phyloP scores from a whole-genome alignment of 495 filamentous ascomycete species.

The Penicillium coffeae region DNA sequence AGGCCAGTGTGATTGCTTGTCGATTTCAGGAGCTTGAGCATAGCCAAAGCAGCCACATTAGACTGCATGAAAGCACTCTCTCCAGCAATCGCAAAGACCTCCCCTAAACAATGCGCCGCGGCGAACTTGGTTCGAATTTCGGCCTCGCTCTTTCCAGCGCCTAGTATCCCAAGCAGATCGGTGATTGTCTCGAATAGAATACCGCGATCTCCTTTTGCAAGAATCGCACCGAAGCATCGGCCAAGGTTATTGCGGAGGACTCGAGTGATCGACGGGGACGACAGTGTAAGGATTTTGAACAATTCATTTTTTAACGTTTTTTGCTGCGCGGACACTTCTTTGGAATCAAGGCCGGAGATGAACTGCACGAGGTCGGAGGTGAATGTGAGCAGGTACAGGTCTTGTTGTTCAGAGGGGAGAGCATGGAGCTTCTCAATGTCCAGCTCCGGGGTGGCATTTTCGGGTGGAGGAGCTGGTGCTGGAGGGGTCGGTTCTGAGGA shows the following conservation, averaged over 20 bases:
- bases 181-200: slow-evolving; percentile 91
- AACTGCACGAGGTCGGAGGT: slow-evolving; percentile 77
- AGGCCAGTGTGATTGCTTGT: slow-evolving; percentile 77
- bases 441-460: slow-evolving; percentile 57
- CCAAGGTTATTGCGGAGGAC: slow-evolving; percentile 87
- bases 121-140: slow-evolving; percentile 78
- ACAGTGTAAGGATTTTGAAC: slow-evolving; percentile 83
- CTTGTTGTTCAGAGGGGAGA: slow-evolving; percentile 91
- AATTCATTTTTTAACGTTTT: slow-evolving; percentile 85
- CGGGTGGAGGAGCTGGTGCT: slow-evolving; percentile 23
- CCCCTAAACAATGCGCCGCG: slow-evolving; percentile 82
- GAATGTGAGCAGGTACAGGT: slow-evolving; percentile 88
- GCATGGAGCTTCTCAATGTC: slow-evolving; percentile 84
- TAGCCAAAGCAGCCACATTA: slow-evolving; percentile 61
- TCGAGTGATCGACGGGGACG: slow-evolving; percentile 78
- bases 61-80: slow-evolving; percentile 90
- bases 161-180: slow-evolving; percentile 73
- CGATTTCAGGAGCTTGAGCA: slow-evolving; percentile 76
- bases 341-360: slow-evolving; percentile 66
- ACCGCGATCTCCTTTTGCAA: slow-evolving; percentile 85
- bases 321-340: slow-evolving; percentile 82
- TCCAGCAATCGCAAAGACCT: slow-evolving; percentile 82
- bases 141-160: slow-evolving; percentile 73
- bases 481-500: slow-evolving; percentile 30
- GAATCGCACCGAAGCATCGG: slow-evolving; percentile 75